A percentile compares a stretch with the other conserved stretches of the same genome.
Conservation (phyloP, 1,139 yeast species). For the Geotrichum histeridarum region DNA sequence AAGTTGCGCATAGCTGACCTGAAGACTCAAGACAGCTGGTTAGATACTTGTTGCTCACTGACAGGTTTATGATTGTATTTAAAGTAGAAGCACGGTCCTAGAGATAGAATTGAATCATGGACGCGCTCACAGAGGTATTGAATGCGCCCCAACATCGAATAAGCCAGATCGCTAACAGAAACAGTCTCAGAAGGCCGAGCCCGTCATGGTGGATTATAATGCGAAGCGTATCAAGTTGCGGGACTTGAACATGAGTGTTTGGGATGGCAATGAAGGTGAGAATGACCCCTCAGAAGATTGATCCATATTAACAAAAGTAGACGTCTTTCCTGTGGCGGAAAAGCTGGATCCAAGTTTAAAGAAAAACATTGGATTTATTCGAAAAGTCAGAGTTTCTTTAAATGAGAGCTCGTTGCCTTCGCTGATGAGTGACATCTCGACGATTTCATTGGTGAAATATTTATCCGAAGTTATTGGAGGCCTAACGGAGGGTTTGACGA, state of each 20-base stretch:
- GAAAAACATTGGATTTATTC: conserved; percentile 77
- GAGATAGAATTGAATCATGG: too few relatives aligned
- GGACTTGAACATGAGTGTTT: conserved; percentile 47
- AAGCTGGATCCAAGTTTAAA: conserved; percentile 72
- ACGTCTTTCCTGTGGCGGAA: conserved; percentile 31
- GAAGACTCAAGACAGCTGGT: too few relatives aligned
- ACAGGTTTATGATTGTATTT: too few relatives aligned
- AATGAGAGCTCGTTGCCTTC: conserved; percentile 46
- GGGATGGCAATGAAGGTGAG: conserved; percentile 47
- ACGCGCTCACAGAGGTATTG: too few relatives aligned
- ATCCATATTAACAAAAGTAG: conserved; percentile 14
- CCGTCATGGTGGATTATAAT: conserved; percentile 12
- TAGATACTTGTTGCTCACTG: too few relatives aligned
- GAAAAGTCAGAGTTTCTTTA: conserved; percentile 58
- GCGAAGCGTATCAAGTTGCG: conserved; percentile 37
- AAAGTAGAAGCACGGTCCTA: too few relatives aligned
- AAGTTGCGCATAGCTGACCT: too few relatives aligned
- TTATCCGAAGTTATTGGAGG: conserved; percentile 65
- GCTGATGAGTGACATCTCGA: conserved; percentile 56
- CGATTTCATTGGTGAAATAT: conserved; percentile 69
- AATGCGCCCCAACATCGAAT: too few relatives aligned
- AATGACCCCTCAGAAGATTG: background rate
- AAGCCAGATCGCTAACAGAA: background rate
- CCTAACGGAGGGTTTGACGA: conserved; percentile 57
- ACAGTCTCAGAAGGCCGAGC: conserved; percentile 2